Conservation (phyloP, 352 stramenopile species). For the Elongisporangium undulatum region DNA sequence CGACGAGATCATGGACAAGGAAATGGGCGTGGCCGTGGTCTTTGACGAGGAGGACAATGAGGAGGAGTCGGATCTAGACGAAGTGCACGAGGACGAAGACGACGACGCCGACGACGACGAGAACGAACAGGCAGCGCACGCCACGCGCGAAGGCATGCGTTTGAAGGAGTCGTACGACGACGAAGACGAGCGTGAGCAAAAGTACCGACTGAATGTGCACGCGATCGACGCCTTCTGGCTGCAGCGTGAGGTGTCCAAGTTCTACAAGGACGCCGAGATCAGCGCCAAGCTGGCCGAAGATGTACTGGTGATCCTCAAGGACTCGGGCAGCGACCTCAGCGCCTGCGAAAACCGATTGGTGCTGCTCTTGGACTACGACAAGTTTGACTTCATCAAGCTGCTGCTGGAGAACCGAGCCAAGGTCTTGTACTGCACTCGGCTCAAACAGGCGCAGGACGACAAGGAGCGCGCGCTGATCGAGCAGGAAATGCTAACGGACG, state of each 20-base stretch:
- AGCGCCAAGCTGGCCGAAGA: conserved; percentile 91
- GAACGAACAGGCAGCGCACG: conserved; percentile 30
- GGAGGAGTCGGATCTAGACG: conserved; percentile 91
- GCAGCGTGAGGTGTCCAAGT: conserved; percentile 94
- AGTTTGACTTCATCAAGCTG: conserved; percentile 99
- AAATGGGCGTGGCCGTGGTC: conserved; percentile 97
- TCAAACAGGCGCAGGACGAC: conserved; percentile 96
- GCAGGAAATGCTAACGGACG: conserved; percentile 77
- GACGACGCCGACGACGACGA: conserved; percentile 46
- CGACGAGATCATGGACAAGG: conserved; percentile 90
- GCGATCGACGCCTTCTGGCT: conserved; percentile 99
- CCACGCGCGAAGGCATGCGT: conserved; percentile 47
- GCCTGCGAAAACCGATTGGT: conserved; percentile 97
- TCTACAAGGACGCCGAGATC: conserved; percentile 94
- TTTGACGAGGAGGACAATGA: conserved; percentile 98
- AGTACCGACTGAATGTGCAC: conserved; percentile 89
- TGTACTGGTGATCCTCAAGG: conserved; percentile 72
- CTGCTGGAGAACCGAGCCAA: conserved; percentile 95
- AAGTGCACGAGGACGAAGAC: conserved; percentile 74
- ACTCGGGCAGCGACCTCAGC: conserved; percentile 64
- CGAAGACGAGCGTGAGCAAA: conserved; percentile 56
- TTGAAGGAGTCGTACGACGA: conserved; percentile 69
- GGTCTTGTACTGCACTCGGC: conserved; percentile 95
- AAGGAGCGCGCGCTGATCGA: conserved; percentile 89
- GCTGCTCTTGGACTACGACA: conserved; percentile 97